Evolutionary conservation across 176 grass and related monocot genomes (phyloP).

Genomic region (Aegilops tauschii): DNA sequence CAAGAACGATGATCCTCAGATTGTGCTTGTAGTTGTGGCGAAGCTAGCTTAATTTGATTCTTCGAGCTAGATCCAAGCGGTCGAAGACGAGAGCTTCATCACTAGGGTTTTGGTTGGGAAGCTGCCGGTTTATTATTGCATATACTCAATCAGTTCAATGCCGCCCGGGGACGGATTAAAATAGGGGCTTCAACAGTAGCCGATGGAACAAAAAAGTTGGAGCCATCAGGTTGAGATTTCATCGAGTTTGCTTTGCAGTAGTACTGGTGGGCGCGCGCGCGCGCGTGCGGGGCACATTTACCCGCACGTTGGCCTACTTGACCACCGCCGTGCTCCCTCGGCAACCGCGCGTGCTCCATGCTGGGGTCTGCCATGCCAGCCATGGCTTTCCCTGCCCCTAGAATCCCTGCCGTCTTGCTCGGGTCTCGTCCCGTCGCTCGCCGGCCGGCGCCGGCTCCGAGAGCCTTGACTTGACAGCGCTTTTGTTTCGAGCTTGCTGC

Average conservation of each 20-base stretch:
- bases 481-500: constrained; percentile 17
- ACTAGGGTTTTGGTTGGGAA: constrained; percentile 44
- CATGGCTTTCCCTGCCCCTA: constrained; percentile 37
- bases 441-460: constrained; percentile 23
- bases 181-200: constrained; percentile 19
- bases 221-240: constrained; percentile 1
- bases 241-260: background rate
- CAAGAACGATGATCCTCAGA: background rate
- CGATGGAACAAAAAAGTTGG: background rate
- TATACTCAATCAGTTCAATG: constrained; percentile 5
- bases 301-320: constrained; percentile 36
- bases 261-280: constrained; percentile 15
- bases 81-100: background rate
- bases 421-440: constrained; percentile 16
- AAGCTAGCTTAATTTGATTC: background rate
- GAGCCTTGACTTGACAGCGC: background rate
- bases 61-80: background rate
- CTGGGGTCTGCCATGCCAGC: constrained; percentile 19
- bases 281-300: constrained; percentile 45
- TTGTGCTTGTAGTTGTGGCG: background rate
- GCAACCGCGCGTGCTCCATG: constrained; percentile 34
- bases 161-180: constrained; percentile 12
- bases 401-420: constrained; percentile 24
- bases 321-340: constrained; percentile 43
- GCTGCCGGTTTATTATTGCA: background rate